Conservation (phyloP, 306 rosid genomes). For the Trichosanthes truncata region DNA sequence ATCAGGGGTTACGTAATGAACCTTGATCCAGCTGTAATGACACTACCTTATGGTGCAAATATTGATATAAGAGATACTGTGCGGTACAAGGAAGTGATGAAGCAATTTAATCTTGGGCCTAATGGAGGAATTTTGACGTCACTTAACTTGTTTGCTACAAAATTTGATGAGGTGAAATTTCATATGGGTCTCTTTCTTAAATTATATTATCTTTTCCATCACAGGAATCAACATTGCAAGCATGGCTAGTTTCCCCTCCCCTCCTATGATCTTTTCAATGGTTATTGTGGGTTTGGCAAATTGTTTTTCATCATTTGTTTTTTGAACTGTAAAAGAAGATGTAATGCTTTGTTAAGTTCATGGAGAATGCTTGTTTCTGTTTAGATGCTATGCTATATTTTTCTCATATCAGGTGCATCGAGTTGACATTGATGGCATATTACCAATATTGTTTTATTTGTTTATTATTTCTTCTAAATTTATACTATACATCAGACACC, state of each 20-base stretch:
- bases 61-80: slow-evolving; percentile 94
- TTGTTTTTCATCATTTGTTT: background rate
- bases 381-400: background rate
- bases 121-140: slow-evolving; percentile 95
- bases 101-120: slow-evolving; percentile 92
- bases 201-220: background rate
- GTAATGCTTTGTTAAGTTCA: too few relatives aligned
- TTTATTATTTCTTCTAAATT: background rate
- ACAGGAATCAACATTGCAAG: background rate
- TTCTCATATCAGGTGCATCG: background rate
- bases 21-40: slow-evolving; percentile 91
- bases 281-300: background rate
- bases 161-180: slow-evolving; percentile 81
- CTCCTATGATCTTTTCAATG: background rate
- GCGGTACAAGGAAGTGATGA: slow-evolving; percentile 89
- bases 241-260: background rate
- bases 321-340: background rate
- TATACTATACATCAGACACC: background rate
- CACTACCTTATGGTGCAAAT: slow-evolving; percentile 67
- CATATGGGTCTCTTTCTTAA: background rate
- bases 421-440: background rate
- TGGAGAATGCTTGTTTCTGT: background rate
- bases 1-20: slow-evolving; percentile 70
- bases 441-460: background rate
- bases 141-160: slow-evolving; percentile 88